A percentile compares a stretch with the other conserved stretches of the same genome.
Conservation (phyloP, 2,329 filamentous ascomycete genomes). For the Epichloe coenophiala region DNA sequence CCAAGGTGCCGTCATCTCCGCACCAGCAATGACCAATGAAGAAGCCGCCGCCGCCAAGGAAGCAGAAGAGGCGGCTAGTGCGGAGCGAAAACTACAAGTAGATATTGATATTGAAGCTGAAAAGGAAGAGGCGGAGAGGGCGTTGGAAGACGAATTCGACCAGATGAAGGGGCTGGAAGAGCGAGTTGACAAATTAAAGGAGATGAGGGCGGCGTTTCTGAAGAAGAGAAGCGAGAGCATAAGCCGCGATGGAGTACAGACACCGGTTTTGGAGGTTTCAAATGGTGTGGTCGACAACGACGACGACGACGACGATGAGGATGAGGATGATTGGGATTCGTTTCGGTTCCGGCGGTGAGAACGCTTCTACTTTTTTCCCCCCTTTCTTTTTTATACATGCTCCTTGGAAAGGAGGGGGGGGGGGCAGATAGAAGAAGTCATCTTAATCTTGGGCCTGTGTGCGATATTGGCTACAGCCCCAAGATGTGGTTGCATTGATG, state of each 20-base stretch:
- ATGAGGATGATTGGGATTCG: slow-evolving; percentile 45
- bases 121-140: slow-evolving; percentile 60
- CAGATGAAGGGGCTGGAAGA: slow-evolving; percentile 71
- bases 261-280: slow-evolving; percentile 9
- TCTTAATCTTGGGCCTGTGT: too few species aligned
- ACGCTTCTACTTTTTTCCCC: neutral
- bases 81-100: slow-evolving; percentile 37
- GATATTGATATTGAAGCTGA: slow-evolving; percentile 50
- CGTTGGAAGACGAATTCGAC: slow-evolving; percentile 65
- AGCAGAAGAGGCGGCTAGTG: slow-evolving; percentile 36
- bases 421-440: too few species aligned
- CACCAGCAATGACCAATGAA: slow-evolving; percentile 51
- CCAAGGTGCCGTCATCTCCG: slow-evolving; percentile 49
- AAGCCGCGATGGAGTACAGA: slow-evolving; percentile 15
- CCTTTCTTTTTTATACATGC: too few species aligned
- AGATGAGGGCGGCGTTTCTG: slow-evolving; percentile 54
- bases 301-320: slow-evolving; percentile 27
- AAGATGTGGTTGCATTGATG: too few species aligned
- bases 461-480: too few species aligned
- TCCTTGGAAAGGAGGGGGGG: too few species aligned
- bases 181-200: slow-evolving; percentile 53
- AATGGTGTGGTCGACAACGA: slow-evolving; percentile 20
- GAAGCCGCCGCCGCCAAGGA: slow-evolving; percentile 45
- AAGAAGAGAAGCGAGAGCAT: slow-evolving; percentile 22
- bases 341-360: slow-evolving; percentile 32